Conservation (phyloP, 345 rosid species). For the Euclidium syriacum region DNA sequence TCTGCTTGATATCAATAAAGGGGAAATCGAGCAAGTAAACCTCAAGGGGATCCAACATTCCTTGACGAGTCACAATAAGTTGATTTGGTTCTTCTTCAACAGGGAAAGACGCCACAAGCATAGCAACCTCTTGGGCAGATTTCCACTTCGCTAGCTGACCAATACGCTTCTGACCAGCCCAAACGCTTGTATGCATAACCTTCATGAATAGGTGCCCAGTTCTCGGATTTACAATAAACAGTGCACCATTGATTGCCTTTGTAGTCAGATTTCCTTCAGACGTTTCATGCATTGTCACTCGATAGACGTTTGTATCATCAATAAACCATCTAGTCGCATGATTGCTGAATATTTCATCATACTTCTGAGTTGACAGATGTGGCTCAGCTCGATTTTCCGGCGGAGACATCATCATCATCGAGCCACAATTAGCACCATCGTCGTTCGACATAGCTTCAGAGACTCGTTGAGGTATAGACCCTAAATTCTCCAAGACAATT, state of each 20-base stretch:
- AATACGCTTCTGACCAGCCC: conserved; percentile 97
- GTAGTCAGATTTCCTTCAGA: conserved; percentile 91
- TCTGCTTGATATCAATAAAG: conserved; percentile 78
- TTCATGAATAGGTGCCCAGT: conserved; percentile 82
- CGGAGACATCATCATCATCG: no score
- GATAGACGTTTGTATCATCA: conserved; percentile 90
- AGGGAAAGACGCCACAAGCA: conserved; percentile 81
- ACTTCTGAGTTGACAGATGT: conserved; percentile 76
- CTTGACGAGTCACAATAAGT: conserved; percentile 80
- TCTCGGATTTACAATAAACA: conserved; percentile 78
- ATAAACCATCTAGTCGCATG: conserved; percentile 92
- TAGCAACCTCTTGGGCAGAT: conserved; percentile 83
- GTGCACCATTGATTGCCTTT: conserved; percentile 85
- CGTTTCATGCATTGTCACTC: conserved; percentile 85
- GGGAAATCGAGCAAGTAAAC: no score
- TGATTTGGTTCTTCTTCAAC: conserved; percentile 92
- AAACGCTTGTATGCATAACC: conserved; percentile 85
- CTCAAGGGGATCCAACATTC: conserved; percentile 92
- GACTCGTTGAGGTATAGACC: no score
- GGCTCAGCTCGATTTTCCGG: no score
- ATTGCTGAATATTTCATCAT: conserved; percentile 88
- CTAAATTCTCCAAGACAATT: no score
- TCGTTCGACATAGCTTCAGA: no score
- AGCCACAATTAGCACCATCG: no score
- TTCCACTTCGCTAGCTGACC: conserved; percentile 94